Evolutionary conservation across 192 early-diverging fungal species (phyloP).

Genomic region (Linderina pennispora): DNA sequence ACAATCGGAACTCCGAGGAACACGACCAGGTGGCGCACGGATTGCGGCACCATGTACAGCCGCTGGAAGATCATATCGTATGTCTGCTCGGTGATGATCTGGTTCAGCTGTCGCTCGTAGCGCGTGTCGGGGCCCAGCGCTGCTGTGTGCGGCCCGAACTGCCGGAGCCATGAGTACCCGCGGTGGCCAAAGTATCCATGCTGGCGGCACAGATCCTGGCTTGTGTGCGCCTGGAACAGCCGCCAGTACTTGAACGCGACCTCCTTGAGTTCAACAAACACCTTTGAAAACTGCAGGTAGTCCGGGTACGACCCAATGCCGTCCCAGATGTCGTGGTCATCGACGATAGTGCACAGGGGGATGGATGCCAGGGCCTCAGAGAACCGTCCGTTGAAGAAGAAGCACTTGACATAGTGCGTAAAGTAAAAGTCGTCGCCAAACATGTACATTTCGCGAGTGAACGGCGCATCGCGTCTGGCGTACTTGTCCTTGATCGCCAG

Average conservation of each 20-base stretch:
- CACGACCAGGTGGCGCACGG: conserved; percentile 62
- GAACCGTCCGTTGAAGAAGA: conserved; percentile 50
- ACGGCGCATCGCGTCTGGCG: conserved; percentile 45
- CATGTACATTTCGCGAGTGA: conserved; percentile 51
- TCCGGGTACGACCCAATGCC: conserved; percentile 81
- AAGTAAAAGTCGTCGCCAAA: conserved; percentile 64
- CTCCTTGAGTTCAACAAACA: conserved; percentile 68
- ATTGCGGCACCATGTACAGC: conserved; percentile 37
- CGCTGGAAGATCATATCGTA: conserved; percentile 56
- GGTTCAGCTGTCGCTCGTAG: conserved; percentile 59
- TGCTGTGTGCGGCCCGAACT: conserved; percentile 59
- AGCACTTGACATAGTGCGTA: conserved; percentile 59
- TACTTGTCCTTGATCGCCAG: conserved; percentile 46
- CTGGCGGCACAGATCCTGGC: conserved; percentile 45
- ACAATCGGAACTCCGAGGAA: conserved; percentile 69
- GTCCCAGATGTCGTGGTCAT: conserved; percentile 87
- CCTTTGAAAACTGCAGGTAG: conserved; percentile 59
- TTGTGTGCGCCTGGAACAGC: conserved; percentile 84
- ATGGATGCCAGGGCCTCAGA: conserved; percentile 66
- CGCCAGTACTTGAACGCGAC: conserved; percentile 71
- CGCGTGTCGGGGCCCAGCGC: conserved; percentile 66
- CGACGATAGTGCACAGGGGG: conserved; percentile 73
- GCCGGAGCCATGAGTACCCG: conserved; percentile 58
- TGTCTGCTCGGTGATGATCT: conserved; percentile 53
- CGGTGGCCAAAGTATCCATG: conserved; percentile 52